Evolutionary conservation across 192 early-diverging fungal genomes (phyloP).

Genomic region (Coemansia sp.): DNA sequence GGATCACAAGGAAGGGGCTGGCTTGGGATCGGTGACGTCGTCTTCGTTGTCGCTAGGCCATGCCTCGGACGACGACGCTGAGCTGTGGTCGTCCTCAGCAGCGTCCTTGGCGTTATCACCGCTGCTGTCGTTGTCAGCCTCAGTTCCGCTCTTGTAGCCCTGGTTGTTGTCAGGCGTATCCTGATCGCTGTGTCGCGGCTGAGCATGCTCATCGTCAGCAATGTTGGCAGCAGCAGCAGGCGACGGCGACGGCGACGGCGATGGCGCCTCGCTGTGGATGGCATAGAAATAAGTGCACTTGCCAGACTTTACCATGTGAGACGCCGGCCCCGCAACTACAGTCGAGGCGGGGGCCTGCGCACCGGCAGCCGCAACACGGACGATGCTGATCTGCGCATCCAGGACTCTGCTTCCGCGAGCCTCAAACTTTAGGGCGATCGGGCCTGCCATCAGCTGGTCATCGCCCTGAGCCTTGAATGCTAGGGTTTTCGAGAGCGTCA

Average conservation of each 20-base stretch:
- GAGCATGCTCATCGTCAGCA: neutral
- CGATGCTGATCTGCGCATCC: constrained; percentile 19
- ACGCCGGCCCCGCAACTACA: constrained; percentile 16
- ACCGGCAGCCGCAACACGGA: constrained; percentile 20
- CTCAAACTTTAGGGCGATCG: constrained; percentile 40
- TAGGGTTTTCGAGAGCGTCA: constrained; percentile 12
- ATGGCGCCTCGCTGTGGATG: neutral
- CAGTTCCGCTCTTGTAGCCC: neutral
- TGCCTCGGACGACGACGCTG: constrained; percentile 9
- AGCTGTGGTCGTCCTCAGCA: neutral
- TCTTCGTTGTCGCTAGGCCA: constrained; percentile 12
- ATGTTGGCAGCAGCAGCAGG: neutral
- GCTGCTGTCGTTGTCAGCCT: neutral
- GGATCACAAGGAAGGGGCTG: neutral
- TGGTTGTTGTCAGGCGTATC: neutral
- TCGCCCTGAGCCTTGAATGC: constrained; percentile 27
- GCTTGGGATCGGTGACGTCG: neutral
- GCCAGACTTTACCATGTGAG: constrained; percentile 32
- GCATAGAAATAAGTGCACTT: constrained; percentile 35
- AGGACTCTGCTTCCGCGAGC: constrained; percentile 10
- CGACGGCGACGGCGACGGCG: neutral
- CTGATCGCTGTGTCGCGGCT: neutral
- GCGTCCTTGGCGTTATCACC: neutral
- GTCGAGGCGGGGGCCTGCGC: neutral
- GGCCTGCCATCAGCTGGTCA: neutral